These are phyloP conservation scores for Oenanthe sinensis DNA, from an alignment of 129 eudicot species.

Conservation along the genomic window DNA sequence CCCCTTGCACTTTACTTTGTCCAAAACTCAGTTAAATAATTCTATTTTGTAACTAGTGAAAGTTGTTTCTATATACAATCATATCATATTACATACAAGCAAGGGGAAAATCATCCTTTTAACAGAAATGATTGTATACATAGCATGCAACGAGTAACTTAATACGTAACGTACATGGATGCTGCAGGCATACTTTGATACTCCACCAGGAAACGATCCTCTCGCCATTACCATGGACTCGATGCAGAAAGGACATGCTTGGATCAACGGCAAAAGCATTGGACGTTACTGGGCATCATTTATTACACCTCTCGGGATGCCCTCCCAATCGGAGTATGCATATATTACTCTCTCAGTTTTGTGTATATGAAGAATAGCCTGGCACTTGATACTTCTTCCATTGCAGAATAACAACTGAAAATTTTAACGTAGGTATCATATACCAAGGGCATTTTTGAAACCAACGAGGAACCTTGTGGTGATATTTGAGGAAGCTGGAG, in stretches of 20 bases:
- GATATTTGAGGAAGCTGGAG: conserved; percentile 80
- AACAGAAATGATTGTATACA: neutral
- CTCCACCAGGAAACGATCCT: conserved; percentile 67
- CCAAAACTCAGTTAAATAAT: neutral
- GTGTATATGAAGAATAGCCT: neutral
- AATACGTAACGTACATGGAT: neutral
- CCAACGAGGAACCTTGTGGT: conserved; percentile 56
- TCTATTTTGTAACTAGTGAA: neutral
- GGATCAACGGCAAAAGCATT: conserved; percentile 74
- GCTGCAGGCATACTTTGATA: conserved; percentile 54
- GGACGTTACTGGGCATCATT: conserved; percentile 83
- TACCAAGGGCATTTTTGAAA: conserved; percentile 66
- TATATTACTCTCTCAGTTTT: neutral
- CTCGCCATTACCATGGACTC: conserved; percentile 59
- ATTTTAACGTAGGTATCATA: conserved; percentile 47
- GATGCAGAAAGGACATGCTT: conserved; percentile 77
- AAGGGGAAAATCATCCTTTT: neutral
- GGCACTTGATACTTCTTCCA: neutral
- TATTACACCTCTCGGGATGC: conserved; percentile 44
- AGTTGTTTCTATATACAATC: neutral
- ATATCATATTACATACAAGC: too few species aligned
- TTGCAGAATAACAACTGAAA: neutral
- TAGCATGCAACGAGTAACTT: neutral
- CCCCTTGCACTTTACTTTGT: neutral
- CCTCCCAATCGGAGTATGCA: conserved; percentile 80